Percentiles rank a stretch among this genome's conserved stretches.
Conservation (phyloP, 139 green algal genomes). For the Tetraselmis chui region DNA sequence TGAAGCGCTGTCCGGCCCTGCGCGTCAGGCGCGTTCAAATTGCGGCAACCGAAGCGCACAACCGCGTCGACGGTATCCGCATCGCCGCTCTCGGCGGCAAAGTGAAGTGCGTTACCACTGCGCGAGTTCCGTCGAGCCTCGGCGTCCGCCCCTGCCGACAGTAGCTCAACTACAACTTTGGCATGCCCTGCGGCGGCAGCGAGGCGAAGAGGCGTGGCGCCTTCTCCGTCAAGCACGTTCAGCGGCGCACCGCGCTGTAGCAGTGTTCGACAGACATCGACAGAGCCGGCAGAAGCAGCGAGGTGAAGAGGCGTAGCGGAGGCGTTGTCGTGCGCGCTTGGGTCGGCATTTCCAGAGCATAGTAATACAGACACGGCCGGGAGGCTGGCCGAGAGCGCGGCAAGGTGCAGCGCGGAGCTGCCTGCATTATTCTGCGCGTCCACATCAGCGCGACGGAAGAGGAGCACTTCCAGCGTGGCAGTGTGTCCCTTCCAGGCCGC, state of each 20-base stretch:
- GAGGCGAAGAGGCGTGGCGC: conserved; percentile 5
- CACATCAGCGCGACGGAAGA: neutral
- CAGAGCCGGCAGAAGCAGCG: too few species aligned
- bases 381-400: neutral
- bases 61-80: neutral
- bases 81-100: neutral
- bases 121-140: neutral
- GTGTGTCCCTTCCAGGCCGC: neutral
- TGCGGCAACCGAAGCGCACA: neutral
- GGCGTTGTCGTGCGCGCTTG: neutral
- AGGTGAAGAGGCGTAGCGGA: neutral
- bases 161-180: neutral
- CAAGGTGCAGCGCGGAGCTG: neutral
- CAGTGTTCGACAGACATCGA: neutral
- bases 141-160: neutral
- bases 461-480: neutral
- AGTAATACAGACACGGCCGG: neutral
- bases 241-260: neutral
- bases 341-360: neutral
- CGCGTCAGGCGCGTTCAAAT: neutral
- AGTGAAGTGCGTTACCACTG: neutral
- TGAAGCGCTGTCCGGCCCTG: neutral
- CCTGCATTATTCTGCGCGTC: neutral
- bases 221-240: neutral
- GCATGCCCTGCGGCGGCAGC: neutral